Evolutionary conservation across 495 filamentous ascomycete species (phyloP), one percentile per base, ranked within the genome.

Genomic region (Lasiosphaeria miniovina): DNA sequence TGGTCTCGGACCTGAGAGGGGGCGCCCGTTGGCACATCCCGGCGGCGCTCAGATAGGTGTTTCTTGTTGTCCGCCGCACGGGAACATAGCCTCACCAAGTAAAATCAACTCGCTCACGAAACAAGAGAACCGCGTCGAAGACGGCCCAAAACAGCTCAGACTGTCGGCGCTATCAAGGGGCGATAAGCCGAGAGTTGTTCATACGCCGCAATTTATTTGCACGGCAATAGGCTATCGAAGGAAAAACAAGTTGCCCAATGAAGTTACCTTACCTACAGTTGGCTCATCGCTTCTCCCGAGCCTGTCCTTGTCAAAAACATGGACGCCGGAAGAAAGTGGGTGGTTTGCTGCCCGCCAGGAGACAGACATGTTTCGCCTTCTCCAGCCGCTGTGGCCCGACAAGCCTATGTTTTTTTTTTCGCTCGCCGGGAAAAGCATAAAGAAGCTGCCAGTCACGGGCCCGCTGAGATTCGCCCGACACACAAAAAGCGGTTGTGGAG

Each of bases 391-490:
- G 54, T 53, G 43, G 58, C 56, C 60, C 46, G 48, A 54, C 57
- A 49, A 32, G 50, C 58, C 43, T 55, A 45, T 49, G 24, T 24
- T 24, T 24, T 24, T 24, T 24, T 24, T 24, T 24, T 24, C 24
- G 50, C 7, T 35, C 8, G 55, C 24, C 33, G 55, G 56, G 45
- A 38, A 64, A 61, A 58, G 59, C 50, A 54, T 35, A 60, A 60
- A 61, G 32, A 41, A 54, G 43, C 36, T 70, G 71, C 69, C 64
- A 67, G 74, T 77, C 72, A 75, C 75, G 70, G 68, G 73, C 64
- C 57, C 64, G 61, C 52, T 64, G 64, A 62, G 65, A 70, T 71
- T 70, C 69, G 72, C 69, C 73, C 62, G 62, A 61, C 57, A 38
- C 45, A 55, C 48, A 54, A 45, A 54, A 40, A 46, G 12, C 60